phyloP scores from a whole-genome alignment of 1,284 basidiomycete species.

The Microbotryum saponariae region DNA sequence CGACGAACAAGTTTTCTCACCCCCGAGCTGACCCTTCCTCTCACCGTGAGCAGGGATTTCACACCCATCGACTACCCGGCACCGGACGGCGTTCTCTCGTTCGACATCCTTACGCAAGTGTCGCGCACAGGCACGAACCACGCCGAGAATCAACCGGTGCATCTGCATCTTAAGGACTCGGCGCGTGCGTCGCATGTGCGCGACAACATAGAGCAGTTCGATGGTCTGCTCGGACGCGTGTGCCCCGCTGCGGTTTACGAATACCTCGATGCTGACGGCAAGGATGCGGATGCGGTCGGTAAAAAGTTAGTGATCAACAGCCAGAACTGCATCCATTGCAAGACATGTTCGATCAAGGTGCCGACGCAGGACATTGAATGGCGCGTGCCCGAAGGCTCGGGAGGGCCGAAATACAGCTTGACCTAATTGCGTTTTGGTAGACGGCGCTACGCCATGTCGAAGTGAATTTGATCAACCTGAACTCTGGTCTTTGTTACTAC shows the following conservation, averaged over 20 bases:
- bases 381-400: constrained; percentile 85
- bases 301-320: constrained; percentile 95
- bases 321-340: constrained; percentile 90
- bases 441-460: background rate
- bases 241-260: constrained; percentile 98
- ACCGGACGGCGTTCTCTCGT: constrained; percentile 84
- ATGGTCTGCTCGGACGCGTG: constrained; percentile 74
- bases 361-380: constrained; percentile 90
- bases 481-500: background rate
- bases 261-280: constrained; percentile 64
- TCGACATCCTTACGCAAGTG: constrained; percentile 86
- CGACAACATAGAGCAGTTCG: constrained; percentile 71
- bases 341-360: constrained; percentile 83
- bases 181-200: constrained; percentile 55
- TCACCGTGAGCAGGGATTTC: constrained; percentile 47
- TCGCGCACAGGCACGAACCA: constrained; percentile 93
- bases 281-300: constrained; percentile 52
- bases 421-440: background rate
- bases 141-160: constrained; percentile 88
- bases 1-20: too few species aligned
- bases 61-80: constrained; percentile 83
- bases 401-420: constrained; percentile 73
- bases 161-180: constrained; percentile 55
- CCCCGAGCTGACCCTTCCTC: background rate
- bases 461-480: background rate